These are phyloP conservation scores for Helotiales sp. DNA, from an alignment of 2,329 filamentous ascomycete species.

Conservation along the genomic window DNA sequence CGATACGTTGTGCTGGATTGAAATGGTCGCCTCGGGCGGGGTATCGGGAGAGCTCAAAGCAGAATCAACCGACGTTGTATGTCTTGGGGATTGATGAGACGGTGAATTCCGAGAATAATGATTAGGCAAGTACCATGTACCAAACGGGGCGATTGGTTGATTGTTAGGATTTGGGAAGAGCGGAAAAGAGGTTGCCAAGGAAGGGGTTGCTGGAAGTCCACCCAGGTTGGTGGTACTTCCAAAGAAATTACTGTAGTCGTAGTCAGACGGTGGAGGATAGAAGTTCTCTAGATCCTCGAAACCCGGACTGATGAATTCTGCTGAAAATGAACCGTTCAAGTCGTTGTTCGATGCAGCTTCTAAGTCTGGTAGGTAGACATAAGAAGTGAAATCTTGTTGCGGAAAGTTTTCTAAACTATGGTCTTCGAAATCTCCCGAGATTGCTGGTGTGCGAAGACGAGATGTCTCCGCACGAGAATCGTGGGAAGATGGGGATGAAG, in stretches of 20 bases:
- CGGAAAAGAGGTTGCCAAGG: not conserved
- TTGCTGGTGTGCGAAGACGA: conserved; percentile 25
- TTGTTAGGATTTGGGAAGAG: not conserved
- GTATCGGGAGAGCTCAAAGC: too few species aligned
- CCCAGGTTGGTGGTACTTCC: not conserved
- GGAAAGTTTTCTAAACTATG: conserved; percentile 22
- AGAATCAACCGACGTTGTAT: not conserved
- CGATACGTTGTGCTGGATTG: not conserved
- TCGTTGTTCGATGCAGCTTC: conserved; percentile 13
- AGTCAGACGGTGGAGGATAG: not conserved
- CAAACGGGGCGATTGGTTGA: not conserved
- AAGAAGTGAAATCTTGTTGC: conserved; percentile 21
- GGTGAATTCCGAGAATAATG: not conserved
- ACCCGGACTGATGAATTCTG: not conserved
- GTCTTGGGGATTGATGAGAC: not conserved
- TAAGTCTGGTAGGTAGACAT: conserved; percentile 4
- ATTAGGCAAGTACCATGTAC: not conserved
- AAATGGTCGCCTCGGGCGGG: not conserved
- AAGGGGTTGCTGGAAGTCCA: not conserved
- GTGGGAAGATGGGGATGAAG: not conserved
- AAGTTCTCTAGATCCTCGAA: not conserved
- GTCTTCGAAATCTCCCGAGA: conserved; percentile 14
- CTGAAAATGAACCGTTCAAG: not conserved
- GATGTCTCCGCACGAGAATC: conserved; percentile 16
- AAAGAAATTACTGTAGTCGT: not conserved